phyloP scores from a whole-genome alignment of 192 early-diverging fungal genomes.

The Entomortierella beljakovae region DNA sequence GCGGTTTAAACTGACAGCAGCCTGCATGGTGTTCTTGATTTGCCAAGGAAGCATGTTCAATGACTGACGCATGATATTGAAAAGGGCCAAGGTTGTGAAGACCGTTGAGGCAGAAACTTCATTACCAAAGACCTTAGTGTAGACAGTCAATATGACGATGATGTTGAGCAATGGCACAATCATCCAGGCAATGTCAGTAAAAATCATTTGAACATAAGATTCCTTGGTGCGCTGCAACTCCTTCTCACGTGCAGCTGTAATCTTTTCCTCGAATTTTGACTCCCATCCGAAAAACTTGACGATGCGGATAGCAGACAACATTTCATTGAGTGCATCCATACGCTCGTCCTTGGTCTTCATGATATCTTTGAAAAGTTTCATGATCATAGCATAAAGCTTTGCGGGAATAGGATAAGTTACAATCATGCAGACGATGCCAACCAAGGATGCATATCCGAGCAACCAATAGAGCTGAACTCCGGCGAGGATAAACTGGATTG shows the following conservation, averaged over 20 bases:
- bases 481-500: slow-evolving; percentile 75
- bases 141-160: slow-evolving; percentile 68
- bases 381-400: slow-evolving; percentile 60
- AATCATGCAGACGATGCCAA: slow-evolving; percentile 77
- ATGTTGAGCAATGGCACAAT: slow-evolving; percentile 72
- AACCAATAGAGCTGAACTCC: slow-evolving; percentile 78
- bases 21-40: slow-evolving; percentile 69
- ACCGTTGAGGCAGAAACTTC: slow-evolving; percentile 69
- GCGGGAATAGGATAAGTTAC: slow-evolving; percentile 71
- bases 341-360: slow-evolving; percentile 81
- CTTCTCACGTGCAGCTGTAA: slow-evolving; percentile 72
- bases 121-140: slow-evolving; percentile 69
- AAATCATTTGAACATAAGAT: slow-evolving; percentile 66
- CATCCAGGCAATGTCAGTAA: slow-evolving; percentile 66
- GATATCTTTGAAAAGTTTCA: slow-evolving; percentile 63
- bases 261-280: slow-evolving; percentile 73
- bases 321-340: slow-evolving; percentile 84
- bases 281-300: slow-evolving; percentile 96
- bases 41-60: slow-evolving; percentile 73
- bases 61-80: slow-evolving; percentile 74
- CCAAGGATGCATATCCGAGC: slow-evolving; percentile 85
- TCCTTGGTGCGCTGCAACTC: slow-evolving; percentile 69
- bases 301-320: slow-evolving; percentile 83
- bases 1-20: slow-evolving; percentile 71
- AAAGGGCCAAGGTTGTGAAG: slow-evolving; percentile 80